Conservation (phyloP, 2,329 filamentous ascomycete genomes). For the Sporothrix brunneoviolacea region DNA sequence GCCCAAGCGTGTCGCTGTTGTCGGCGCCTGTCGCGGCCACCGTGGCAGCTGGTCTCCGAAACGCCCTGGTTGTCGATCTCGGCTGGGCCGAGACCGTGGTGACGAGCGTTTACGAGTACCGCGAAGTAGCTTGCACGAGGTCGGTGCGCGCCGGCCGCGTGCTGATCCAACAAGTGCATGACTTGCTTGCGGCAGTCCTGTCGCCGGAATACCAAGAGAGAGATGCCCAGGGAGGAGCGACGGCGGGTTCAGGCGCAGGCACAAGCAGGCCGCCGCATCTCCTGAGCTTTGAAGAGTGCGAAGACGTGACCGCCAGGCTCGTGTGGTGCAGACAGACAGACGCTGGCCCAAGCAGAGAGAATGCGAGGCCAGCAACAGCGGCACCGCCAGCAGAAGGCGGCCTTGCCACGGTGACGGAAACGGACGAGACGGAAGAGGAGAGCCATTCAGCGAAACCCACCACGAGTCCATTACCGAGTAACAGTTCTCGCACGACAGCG, state of each 20-base stretch:
- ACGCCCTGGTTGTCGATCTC: constrained; percentile 81
- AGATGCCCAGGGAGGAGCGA: constrained; percentile 12
- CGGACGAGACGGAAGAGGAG: constrained; percentile 41
- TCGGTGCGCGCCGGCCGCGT: constrained; percentile 68
- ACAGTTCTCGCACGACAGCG: constrained; percentile 19
- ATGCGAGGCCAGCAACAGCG: constrained; percentile 13
- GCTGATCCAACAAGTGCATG: constrained; percentile 63
- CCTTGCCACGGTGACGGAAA: constrained; percentile 49
- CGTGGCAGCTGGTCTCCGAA: constrained; percentile 74
- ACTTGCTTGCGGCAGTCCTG: constrained; percentile 44
- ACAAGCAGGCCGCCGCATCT: constrained; percentile 25
- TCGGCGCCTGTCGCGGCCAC: constrained; percentile 68
- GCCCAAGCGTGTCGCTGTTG: constrained; percentile 73
- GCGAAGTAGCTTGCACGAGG: constrained; percentile 65
- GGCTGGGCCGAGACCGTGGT: constrained; percentile 88
- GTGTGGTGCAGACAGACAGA: constrained; percentile 62
- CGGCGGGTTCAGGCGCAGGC: constrained; percentile 18
- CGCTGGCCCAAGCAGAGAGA: constrained; percentile 18
- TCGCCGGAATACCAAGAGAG: constrained; percentile 19
- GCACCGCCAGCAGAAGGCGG: constrained; percentile 24
- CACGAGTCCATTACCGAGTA: constrained; percentile 25
- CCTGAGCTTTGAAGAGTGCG: constrained; percentile 69
- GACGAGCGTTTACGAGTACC: constrained; percentile 84
- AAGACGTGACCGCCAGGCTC: constrained; percentile 68
- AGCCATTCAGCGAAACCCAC: neutral